These are phyloP conservation scores for Tilletia setariae DNA, from an alignment of 1,284 basidiomycete genomes.

Conservation along the genomic window DNA sequence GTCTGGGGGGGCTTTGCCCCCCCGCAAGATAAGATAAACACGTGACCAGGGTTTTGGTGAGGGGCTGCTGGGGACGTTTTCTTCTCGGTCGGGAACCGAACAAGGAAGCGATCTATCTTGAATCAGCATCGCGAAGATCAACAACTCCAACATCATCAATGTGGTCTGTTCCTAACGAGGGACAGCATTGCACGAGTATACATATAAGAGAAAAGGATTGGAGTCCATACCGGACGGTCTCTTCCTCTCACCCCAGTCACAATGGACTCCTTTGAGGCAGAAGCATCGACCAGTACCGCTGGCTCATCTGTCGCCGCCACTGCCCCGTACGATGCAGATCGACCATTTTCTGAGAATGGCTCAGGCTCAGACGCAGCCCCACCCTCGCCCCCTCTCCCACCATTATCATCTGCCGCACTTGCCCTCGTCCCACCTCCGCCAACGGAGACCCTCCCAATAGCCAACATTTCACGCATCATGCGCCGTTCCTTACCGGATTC, in stretches of 20 bases:
- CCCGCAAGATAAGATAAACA: no score
- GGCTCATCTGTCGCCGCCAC: neutral
- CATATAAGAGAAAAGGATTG: no score
- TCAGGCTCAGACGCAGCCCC: neutral
- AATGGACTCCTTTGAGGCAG: neutral
- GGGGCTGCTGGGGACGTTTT: no score
- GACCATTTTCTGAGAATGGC: neutral
- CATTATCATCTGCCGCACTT: neutral
- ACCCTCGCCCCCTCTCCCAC: neutral
- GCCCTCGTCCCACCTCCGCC: neutral
- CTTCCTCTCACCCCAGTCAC: neutral
- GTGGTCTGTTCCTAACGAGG: no score
- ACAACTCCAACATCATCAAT: neutral
- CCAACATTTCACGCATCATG: constrained; percentile 93
- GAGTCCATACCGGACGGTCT: no score
- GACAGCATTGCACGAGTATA: no score
- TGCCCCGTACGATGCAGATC: neutral
- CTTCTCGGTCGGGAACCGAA: no score
- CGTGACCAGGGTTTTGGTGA: no score
- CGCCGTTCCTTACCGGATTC: constrained; percentile 79
- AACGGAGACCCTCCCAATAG: constrained; percentile 61
- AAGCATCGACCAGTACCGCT: constrained; percentile 1
- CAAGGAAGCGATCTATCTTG: neutral
- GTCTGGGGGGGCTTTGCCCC: no score
- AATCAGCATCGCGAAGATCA: neutral